These are phyloP conservation scores for Retiboletus flavoniger DNA, from an alignment of 1,284 basidiomycete species.

Conservation along the genomic window DNA sequence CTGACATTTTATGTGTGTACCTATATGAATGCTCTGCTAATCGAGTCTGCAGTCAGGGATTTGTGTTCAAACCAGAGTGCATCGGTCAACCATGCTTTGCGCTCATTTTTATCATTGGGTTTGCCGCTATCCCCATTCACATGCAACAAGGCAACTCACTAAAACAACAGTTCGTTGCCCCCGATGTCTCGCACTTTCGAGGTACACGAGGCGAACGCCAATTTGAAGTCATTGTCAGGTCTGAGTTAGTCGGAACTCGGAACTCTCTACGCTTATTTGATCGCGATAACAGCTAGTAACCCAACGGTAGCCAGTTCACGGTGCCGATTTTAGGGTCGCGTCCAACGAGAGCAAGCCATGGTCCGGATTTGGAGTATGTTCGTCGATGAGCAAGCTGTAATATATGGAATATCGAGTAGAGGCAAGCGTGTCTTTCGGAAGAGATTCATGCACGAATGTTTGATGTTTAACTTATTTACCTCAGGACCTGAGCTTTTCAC, in stretches of 20 bases:
- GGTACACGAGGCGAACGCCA: not conserved
- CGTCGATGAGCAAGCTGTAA: not conserved
- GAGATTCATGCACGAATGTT: not conserved
- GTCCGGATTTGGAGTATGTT: not conserved
- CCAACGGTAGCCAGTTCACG: not conserved
- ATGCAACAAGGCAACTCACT: not conserved
- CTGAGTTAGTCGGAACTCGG: not conserved
- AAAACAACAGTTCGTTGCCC: not conserved
- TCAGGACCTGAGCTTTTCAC: not conserved
- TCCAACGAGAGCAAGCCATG: not conserved
- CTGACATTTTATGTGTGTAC: constrained; percentile 6
- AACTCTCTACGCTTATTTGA: not conserved
- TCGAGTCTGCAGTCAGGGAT: not conserved
- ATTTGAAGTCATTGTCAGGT: not conserved
- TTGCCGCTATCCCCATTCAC: not conserved
- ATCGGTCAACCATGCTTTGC: not conserved
- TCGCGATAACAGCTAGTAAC: not conserved
- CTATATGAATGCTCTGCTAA: not conserved
- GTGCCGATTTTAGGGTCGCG: not conserved
- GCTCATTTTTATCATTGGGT: not conserved
- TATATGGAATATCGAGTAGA: not conserved
- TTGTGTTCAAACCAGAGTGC: not conserved
- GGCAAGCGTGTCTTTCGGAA: not conserved
- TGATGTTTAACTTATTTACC: not conserved
- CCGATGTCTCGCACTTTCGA: not conserved